phyloP scores from a whole-genome alignment of 768 basidiomycete species.

The Tricholomella constricta region DNA sequence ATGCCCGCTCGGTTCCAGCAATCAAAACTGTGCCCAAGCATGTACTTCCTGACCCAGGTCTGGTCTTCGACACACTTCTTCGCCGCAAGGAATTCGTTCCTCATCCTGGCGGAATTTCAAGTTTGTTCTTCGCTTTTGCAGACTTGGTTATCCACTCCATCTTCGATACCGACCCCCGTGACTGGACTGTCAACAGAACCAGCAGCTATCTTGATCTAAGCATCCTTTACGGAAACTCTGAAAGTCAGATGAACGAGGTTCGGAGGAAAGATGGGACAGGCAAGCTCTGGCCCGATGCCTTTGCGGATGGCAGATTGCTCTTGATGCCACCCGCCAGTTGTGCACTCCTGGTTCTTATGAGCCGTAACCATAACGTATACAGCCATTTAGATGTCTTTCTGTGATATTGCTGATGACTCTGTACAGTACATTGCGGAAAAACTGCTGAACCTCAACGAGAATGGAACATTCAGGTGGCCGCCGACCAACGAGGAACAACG shows the following conservation, averaged over 20 bases:
- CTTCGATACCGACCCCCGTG: conserved; percentile 56
- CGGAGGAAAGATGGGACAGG: conserved; percentile 69
- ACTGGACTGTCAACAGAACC: conserved; percentile 59
- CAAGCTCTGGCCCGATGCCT: conserved; percentile 64
- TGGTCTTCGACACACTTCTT: conserved; percentile 75
- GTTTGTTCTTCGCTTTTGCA: conserved; percentile 79
- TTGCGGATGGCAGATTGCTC: conserved; percentile 65
- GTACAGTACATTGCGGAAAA: conserved; percentile 68
- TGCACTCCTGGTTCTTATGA: conserved; percentile 68
- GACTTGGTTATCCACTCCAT: conserved; percentile 73
- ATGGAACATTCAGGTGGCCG: conserved; percentile 40
- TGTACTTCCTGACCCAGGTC: conserved; percentile 61
- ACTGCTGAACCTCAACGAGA: conserved; percentile 70
- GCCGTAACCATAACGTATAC: conserved; percentile 74
- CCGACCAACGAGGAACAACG: conserved; percentile 24
- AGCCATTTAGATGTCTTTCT: background rate
- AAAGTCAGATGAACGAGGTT: conserved; percentile 47
- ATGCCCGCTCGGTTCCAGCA: conserved; percentile 67
- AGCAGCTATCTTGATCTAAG: conserved; percentile 80
- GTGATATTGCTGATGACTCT: conserved; percentile 9
- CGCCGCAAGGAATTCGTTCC: conserved; percentile 46
- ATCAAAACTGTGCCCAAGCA: conserved; percentile 40
- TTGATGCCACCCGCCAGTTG: conserved; percentile 74
- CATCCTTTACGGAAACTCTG: conserved; percentile 68
- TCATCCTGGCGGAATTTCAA: conserved; percentile 72